Evolutionary conservation across 2,329 filamentous ascomycete genomes (phyloP).

Genomic region (Pseudomassariella vexata): DNA sequence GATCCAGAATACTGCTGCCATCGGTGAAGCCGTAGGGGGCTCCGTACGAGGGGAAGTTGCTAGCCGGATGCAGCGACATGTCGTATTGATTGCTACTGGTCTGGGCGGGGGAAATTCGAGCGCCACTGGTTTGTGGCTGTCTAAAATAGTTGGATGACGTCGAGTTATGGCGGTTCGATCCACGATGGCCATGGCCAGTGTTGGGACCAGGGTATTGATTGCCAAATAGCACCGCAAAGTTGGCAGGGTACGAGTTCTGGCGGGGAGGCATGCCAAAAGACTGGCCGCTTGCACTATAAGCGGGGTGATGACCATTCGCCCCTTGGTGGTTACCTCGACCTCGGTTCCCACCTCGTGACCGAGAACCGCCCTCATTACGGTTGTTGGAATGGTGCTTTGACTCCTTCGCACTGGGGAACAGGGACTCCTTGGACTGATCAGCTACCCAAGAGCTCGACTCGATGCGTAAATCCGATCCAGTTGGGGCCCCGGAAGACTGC

Average conservation of each 20-base stretch:
- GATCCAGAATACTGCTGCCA: constrained; percentile 24
- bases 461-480: background rate
- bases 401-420: constrained; percentile 1
- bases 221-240: constrained; percentile 17
- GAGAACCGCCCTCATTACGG: constrained; percentile 38
- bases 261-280: constrained; percentile 3
- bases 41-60: constrained; percentile 1
- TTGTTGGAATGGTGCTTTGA: constrained; percentile 10
- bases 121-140: no score
- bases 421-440: constrained; percentile 1
- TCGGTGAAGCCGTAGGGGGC: no score
- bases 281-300: constrained; percentile 6
- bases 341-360: constrained; percentile 39
- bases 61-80: no score
- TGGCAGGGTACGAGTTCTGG: constrained; percentile 12
- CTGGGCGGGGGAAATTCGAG: no score
- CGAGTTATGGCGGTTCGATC: constrained; percentile 1
- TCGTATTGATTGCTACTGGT: no score
- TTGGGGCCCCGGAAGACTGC: background rate
- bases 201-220: constrained; percentile 13
- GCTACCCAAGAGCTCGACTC: constrained; percentile 2
- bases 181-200: constrained; percentile 12
- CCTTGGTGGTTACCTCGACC: constrained; percentile 31
- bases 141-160: no score
- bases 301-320: constrained; percentile 15